Conservation (phyloP, 305 asterid species). For the Fraxinus greggii region DNA sequence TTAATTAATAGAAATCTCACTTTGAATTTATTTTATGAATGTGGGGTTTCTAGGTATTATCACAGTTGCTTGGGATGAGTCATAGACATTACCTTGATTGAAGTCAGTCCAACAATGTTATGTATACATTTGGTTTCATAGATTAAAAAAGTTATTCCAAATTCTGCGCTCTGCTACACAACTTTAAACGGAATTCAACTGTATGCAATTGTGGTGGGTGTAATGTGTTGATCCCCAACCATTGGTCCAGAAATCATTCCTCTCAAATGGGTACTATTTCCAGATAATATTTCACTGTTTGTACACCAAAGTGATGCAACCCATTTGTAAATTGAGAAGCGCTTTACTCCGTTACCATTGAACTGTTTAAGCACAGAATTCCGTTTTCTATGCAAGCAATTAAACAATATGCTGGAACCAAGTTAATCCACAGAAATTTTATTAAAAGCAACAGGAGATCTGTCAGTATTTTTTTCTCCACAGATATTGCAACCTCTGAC, state of each 20-base stretch:
- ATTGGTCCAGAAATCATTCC: background rate
- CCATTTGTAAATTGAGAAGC: background rate
- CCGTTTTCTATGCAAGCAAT: background rate
- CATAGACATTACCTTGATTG: background rate
- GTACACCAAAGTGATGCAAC: background rate
- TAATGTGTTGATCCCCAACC: background rate
- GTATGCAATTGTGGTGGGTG: background rate
- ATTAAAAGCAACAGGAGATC: background rate
- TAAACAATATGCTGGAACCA: background rate
- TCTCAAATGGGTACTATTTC: background rate
- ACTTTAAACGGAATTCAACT: background rate
- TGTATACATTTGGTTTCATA: background rate
- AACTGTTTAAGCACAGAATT: background rate
- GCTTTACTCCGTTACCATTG: background rate
- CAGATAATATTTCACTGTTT: background rate
- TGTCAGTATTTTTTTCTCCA: background rate
- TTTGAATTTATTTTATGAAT: background rate
- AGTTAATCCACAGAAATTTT: background rate
- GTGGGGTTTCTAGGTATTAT: background rate
- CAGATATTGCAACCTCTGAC: background rate
- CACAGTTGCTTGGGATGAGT: background rate
- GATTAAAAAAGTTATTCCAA: background rate
- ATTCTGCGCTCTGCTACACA: background rate
- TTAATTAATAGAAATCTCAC: background rate
- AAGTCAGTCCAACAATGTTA: background rate